Conservation (phyloP, 1,284 basidiomycete genomes). For the Termitomyces sp. region DNA sequence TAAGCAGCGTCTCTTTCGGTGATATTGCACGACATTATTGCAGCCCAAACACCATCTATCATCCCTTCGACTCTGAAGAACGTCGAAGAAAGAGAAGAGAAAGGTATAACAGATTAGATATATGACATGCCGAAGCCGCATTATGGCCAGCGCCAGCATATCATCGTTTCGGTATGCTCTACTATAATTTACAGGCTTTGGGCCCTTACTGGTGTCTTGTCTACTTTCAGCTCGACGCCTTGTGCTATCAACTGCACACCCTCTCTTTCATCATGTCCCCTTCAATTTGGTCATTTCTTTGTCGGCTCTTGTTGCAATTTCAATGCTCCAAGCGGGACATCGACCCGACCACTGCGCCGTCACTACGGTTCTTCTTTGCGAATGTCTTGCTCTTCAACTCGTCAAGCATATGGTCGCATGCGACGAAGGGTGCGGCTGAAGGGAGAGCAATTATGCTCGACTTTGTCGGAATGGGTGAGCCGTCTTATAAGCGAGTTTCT, state of each 20-base stretch:
- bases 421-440: conserved; percentile 43
- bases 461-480: conserved; percentile 71
- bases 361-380: conserved; percentile 60
- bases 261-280: conserved; percentile 74
- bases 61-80: neutral
- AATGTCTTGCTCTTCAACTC: conserved; percentile 55
- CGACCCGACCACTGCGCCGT: conserved; percentile 43
- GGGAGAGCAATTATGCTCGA: conserved; percentile 63
- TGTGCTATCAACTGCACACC: conserved; percentile 67
- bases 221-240: conserved; percentile 52
- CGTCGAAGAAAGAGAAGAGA: conserved; percentile 4
- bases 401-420: conserved; percentile 58
- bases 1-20: conserved; percentile 6
- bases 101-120: no score
- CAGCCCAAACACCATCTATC: neutral
- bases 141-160: conserved; percentile 71
- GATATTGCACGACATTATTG: neutral
- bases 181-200: conserved; percentile 1
- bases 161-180: conserved; percentile 62
- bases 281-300: conserved; percentile 51
- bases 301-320: conserved; percentile 55
- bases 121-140: conserved; percentile 69
- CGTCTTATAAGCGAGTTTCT: neutral
- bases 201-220: conserved; percentile 8
- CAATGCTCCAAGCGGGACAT: conserved; percentile 62